These are phyloP conservation scores for Saitozyma podzolica DNA, from an alignment of 768 basidiomycete species.

Conservation along the genomic window DNA sequence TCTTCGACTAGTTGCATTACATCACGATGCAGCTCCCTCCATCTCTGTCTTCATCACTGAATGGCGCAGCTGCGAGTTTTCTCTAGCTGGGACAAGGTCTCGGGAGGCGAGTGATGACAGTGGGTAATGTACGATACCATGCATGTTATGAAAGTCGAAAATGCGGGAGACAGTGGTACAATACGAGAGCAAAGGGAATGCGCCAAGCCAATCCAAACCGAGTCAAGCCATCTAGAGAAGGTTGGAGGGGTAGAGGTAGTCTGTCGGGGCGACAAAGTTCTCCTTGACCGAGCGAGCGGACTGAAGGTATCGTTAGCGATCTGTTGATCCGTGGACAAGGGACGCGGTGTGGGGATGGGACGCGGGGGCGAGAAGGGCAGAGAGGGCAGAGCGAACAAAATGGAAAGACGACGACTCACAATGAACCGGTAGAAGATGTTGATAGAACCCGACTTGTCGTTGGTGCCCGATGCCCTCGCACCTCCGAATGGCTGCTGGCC, in stretches of 20 bases:
- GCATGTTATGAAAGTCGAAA: too few relatives aligned
- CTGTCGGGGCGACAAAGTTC: conserved; percentile 80
- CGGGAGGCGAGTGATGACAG: too few relatives aligned
- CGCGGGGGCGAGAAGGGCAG: background rate
- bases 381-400: background rate
- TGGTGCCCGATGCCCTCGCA: conserved; percentile 86
- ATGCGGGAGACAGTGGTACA: too few relatives aligned
- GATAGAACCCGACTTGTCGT: conserved; percentile 94
- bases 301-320: conserved; percentile 56
- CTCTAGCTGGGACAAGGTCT: too few relatives aligned
- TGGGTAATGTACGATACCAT: too few relatives aligned
- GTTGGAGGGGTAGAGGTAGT: conserved; percentile 85
- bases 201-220: background rate
- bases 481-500: conserved; percentile 99
- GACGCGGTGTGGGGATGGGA: too few relatives aligned
- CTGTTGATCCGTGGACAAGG: background rate
- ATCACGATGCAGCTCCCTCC: too few relatives aligned
- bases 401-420: conserved; percentile 8
- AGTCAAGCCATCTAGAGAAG: conserved; percentile 56
- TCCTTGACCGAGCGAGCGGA: conserved; percentile 95
- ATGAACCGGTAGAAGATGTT: conserved; percentile 66
- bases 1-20: conserved; percentile 52
- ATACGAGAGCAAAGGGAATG: background rate
- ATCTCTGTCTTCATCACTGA: too few relatives aligned
- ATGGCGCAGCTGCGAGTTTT: too few relatives aligned